Evolutionary conservation across 495 filamentous ascomycete genomes (phyloP), one percentile per base, ranked within the genome.

Genomic region (Rhizodiscina lignyota): DNA sequence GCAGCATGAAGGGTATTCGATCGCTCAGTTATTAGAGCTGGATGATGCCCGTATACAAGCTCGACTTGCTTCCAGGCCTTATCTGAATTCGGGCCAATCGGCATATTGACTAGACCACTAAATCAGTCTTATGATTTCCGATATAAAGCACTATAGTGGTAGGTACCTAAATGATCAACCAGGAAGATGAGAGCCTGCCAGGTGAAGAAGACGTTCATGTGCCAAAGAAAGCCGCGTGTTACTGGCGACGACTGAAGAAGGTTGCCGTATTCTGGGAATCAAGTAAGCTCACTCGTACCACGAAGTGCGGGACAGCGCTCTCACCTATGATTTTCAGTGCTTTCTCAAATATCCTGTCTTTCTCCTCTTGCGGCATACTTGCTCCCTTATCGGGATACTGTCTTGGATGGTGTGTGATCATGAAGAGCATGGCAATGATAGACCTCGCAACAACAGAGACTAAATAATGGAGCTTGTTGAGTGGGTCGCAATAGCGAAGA

Each of bases 391-490:
- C 21, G 11, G 6, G 29, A 15, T 36, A 33, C 18, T 40, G 32
- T 12, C 38, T 18, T 6, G 32, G 33, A 22, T 41, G 39, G 31
- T 47, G 47, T 5, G 47, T 43, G 2, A 47, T 43, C 30, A 50
- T 43, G 5, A 43, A 12, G 37, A 50, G 35, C 28, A 37, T 44
- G 34, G 22, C 37, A 15, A 49, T 30, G 10, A 49, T 21, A 21
- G 38, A 32, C 24, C 38, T 39, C 16, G 15, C 32, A 21, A 42
- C 26, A 21, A 38, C 38, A 3, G 33, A n/a, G 32, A 37, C 41
- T 34, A 76, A 54, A 31, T 66, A 54, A 47, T 82, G 78, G 6
- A 79, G 54, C 1, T 69, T 68, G 18, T 77, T 72, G 0, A 62
- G 63, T 4, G 57, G 53, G 45, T 82, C 76, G 42, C 72, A 74